Evolutionary conservation across 148 eudicot genomes (phyloP), one percentile per base, ranked within the genome.

Genomic region (Fagopyrum tataricum): DNA sequence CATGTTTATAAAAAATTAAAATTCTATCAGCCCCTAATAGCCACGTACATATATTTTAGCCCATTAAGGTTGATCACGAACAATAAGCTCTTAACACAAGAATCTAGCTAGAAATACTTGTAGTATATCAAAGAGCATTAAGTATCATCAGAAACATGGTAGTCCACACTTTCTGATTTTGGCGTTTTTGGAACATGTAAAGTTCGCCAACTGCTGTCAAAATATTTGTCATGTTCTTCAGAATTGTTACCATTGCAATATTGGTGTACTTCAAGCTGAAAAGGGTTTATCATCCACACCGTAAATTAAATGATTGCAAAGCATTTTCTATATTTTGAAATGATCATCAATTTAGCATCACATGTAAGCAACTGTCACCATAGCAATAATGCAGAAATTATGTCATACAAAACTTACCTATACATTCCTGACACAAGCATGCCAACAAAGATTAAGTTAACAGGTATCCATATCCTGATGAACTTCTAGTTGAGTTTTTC

Each of bases 351-450:
- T 6, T 37, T 14, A 31, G 20, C 44, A 64, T 64, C 69, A 13
- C 26, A 14, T 37, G 69, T 43, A 39, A 39, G 39, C 8, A 64
- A 64, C 39, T 56, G 8, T 56, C 31, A 20, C 7, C 2, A 7
- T 20, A 6, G 37, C 13, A 61, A 61, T 26, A 39, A 7, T 61
- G 5, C 17, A 24, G 67, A n/a, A n/a, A 58, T 58, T 58, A 31
- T 23, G 14, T 24, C 64, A 21, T 12, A 41, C 24, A 39, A 64
- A 31, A 75, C 77, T 52, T 84, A 91, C 97, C 97, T 91, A 75
- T 84, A 91, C 97, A 91, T 91, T 77, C 97, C 87, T 68, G 97
- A 87, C 67, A 89, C 87, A 78, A 91, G 97, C 94, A 91, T 91
- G 77, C 91, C 94, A 73, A 91, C 85, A 75, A 91, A 91, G 76